phyloP scores from a whole-genome alignment of 2,329 filamentous ascomycete genomes.

The Amylocarpus encephaloides region DNA sequence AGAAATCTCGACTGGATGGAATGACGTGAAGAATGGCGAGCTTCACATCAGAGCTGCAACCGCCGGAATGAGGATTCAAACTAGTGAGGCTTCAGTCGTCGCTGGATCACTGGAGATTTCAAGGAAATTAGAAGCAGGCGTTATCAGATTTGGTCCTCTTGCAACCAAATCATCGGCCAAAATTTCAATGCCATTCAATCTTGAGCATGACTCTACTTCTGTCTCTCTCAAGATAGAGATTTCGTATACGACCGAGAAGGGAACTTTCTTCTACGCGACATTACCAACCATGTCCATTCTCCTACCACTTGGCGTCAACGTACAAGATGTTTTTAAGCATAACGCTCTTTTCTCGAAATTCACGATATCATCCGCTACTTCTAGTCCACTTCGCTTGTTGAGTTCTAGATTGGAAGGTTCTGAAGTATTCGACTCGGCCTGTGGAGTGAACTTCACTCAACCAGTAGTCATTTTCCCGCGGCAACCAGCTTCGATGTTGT shows the following conservation, averaged over 20 bases:
- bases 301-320: conserved; percentile 86
- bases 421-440: conserved; percentile 59
- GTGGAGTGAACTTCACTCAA: conserved; percentile 46
- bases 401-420: conserved; percentile 66
- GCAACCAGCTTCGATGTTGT: conserved; percentile 74
- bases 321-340: conserved; percentile 92
- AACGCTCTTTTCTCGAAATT: conserved; percentile 79
- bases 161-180: conserved; percentile 41
- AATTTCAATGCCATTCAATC: conserved; percentile 71
- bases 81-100: conserved; percentile 49
- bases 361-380: conserved; percentile 74
- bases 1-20: conserved; percentile 66
- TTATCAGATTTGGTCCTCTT: conserved; percentile 46
- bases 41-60: conserved; percentile 58
- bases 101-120: conserved; percentile 38
- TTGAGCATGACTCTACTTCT: conserved; percentile 68
- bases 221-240: conserved; percentile 73
- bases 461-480: conserved; percentile 66
- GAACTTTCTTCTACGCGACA: conserved; percentile 57
- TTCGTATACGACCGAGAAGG: conserved; percentile 61
- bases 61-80: conserved; percentile 58
- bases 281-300: conserved; percentile 62
- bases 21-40: conserved; percentile 54
- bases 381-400: conserved; percentile 68
- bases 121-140: conserved; percentile 46